phyloP scores from a whole-genome alignment of 306 rosid species.

The Prosopis cineraria region DNA sequence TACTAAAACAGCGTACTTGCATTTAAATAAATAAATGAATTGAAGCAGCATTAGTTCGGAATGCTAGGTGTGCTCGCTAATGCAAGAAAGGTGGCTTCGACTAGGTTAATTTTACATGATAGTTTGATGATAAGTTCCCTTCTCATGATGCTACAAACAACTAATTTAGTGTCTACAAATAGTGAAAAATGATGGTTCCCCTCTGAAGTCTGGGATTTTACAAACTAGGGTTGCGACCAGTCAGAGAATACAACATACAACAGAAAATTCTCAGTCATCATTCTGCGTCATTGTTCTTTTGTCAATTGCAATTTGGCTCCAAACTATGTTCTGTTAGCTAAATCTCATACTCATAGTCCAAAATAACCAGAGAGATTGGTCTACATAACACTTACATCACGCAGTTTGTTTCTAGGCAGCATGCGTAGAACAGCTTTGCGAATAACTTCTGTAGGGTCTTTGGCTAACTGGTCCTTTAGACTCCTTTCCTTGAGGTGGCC shows the following conservation, averaged over 20 bases:
- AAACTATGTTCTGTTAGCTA: background rate
- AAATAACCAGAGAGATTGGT: slow-evolving; percentile 18
- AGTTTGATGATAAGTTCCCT: background rate
- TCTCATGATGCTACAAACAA: background rate
- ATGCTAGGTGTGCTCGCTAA: background rate
- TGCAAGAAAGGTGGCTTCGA: background rate
- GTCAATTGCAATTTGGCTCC: slow-evolving; percentile 8
- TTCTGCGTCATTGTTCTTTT: background rate
- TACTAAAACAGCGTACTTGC: background rate
- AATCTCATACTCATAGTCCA: background rate
- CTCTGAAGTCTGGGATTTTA: background rate
- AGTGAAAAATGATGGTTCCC: background rate
- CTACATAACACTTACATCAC: slow-evolving; percentile 64
- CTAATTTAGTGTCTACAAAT: background rate
- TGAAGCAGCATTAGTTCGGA: background rate
- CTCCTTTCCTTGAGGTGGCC: slow-evolving; percentile 88
- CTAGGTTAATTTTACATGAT: background rate
- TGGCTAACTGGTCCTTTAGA: slow-evolving; percentile 83
- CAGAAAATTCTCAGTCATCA: background rate
- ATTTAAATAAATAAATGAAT: background rate
- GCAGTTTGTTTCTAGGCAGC: slow-evolving; percentile 92
- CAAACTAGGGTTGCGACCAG: background rate
- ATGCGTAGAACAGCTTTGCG: slow-evolving; percentile 95
- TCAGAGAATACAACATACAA: background rate
- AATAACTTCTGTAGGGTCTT: slow-evolving; percentile 93